A percentile compares a stretch with the other conserved stretches of the same genome.
phyloP scores from a whole-genome alignment of 1,139 yeast genomes.

The Geotrichum fermentans region DNA sequence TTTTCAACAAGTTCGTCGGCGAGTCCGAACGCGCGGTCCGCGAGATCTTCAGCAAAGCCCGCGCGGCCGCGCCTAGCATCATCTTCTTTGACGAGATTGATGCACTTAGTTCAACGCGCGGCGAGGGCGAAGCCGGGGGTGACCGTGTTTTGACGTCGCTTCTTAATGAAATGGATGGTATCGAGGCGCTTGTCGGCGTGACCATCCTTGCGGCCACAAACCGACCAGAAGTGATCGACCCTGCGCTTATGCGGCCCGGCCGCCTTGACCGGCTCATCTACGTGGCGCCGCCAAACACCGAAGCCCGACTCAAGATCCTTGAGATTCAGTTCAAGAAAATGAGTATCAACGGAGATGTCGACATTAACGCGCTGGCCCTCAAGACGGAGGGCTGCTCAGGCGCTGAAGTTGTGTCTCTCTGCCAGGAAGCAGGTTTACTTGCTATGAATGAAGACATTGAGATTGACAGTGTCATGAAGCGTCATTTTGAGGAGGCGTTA shows the following conservation, averaged over 20 bases:
- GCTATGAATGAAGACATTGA: slow-evolving; percentile 77
- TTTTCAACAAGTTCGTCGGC: slow-evolving; percentile 90
- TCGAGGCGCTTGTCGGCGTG: slow-evolving; percentile 88
- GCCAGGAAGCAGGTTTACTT: slow-evolving; percentile 92
- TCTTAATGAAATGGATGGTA: slow-evolving; percentile 92
- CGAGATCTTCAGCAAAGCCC: slow-evolving; percentile 83
- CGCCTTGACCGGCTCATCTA: slow-evolving; percentile 87
- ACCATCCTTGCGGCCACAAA: slow-evolving; percentile 93
- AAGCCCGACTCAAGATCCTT: slow-evolving; percentile 73
- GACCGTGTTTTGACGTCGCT: slow-evolving; percentile 84
- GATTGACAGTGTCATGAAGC: slow-evolving; percentile 49
- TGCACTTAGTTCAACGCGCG: slow-evolving; percentile 77
- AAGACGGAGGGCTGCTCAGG: slow-evolving; percentile 90
- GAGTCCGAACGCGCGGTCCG: slow-evolving; percentile 87
- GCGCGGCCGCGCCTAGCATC: slow-evolving; percentile 90
- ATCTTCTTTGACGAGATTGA: slow-evolving; percentile 94
- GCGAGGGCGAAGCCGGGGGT: slow-evolving; percentile 62
- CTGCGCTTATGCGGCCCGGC: slow-evolving; percentile 91
- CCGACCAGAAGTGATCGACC: slow-evolving; percentile 85
- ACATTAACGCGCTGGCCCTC: slow-evolving; percentile 50
- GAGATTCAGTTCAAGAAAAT: slow-evolving; percentile 60
- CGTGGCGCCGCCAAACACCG: slow-evolving; percentile 83
- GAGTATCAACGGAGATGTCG: slow-evolving; percentile 42
- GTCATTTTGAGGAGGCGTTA: slow-evolving; percentile 72
- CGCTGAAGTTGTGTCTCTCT: slow-evolving; percentile 84